Evolutionary conservation across 1,284 basidiomycete species (phyloP), one percentile per base, ranked within the genome.

Genomic region (Pisolithus thermaeus): DNA sequence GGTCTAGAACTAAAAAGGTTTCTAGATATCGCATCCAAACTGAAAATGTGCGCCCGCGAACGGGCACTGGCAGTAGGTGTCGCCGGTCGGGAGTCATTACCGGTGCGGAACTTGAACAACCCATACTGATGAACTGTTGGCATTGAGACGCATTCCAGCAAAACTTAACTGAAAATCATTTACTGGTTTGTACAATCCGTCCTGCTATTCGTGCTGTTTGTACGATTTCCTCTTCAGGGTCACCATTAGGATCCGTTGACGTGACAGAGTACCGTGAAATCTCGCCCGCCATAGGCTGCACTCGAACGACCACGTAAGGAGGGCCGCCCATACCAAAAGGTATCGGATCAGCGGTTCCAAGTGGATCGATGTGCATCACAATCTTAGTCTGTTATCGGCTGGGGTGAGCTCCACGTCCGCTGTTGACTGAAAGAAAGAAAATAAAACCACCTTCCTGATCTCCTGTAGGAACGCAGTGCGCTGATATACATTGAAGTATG

Each of bases 401-500:
- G 30, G 22, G 35, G 48, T 61, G 50, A 59, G 52, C 14, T 32
- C 39, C 30, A 50, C 22, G 23, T 25, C 20, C 14, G 32, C 20
- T 39, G 35, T 7, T 20, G 25, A 38, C 25, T 41, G 37, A 46
- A 45, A 44, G 35, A 47, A 36, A 22, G 52, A 30, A 30, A 30
- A 8, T 40, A 25, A 35, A 58, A 67, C 53, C 42, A 92, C 92
- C 80, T 92, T 94, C 67, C 81, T 85, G 2, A 71, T 68, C 59
- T 90, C 87, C 58, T 80, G 78, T 11, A 87, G 66, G 70, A 90
- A 96, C 3, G 81, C 80, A 7, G 78, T 84, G 43, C 88, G 75
- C 53, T 89, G 83, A 67, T 92, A 94, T 2, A 95, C 77, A 59
- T 93, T 91, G 72, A 84, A 94, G 65, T 86, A 93, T 9, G 89